Base-by-base conservation (phyloP, 352 stramenopile genomes). In the Peronospora destructor region DNA sequence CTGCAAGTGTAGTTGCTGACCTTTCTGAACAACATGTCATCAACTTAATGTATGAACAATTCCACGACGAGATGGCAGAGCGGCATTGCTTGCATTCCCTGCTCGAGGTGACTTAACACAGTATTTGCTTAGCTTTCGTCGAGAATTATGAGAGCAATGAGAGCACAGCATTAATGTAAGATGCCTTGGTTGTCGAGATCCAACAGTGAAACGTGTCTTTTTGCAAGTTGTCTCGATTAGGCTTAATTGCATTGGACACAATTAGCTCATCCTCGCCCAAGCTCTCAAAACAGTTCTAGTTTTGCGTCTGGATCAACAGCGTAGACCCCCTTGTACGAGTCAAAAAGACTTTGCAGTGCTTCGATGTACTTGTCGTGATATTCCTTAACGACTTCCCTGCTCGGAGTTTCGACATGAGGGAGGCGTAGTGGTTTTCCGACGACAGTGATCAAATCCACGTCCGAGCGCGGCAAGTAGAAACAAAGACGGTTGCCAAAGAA, bases 361-460 rank as follows among this genome's bases (percentile, higher is more conserved):
- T 62, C 44, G 3, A 97, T 66, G 60, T 98, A 98, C 38, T 85
- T 60, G 19, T 68, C 59, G 60, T 98, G 91, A 71, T 91, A 96
- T 56, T 86, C 76, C 33, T 67, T 53, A 0, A 98, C 75, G 25
- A 97, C 76, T 32, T 96, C 84, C 16, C 71, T 73, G 0, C 73
- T 96, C 4, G 94, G 91, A 45, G 95, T 36, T 26, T 81, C 64
- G 45, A 97, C 85, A 41, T 71, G 84, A 2, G 91, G 91, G 9
- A 97, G 35, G 35, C 77, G 60, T 19, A 98, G 47, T 16, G 89
- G 76, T 40, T 84, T 85, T 12, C 91, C 86, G 16, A 97, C 73
- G 13, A 97, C 90, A 6, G 89, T 96, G 44, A 88, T 82, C 28
- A 98, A 46, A 41, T 88, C 71, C 0, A 88, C 68, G 33, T 84